Evolutionary conservation across 2,329 filamentous ascomycete species (phyloP), one percentile per base, ranked within the genome.

Genomic region (Aspergillus floridensis): DNA sequence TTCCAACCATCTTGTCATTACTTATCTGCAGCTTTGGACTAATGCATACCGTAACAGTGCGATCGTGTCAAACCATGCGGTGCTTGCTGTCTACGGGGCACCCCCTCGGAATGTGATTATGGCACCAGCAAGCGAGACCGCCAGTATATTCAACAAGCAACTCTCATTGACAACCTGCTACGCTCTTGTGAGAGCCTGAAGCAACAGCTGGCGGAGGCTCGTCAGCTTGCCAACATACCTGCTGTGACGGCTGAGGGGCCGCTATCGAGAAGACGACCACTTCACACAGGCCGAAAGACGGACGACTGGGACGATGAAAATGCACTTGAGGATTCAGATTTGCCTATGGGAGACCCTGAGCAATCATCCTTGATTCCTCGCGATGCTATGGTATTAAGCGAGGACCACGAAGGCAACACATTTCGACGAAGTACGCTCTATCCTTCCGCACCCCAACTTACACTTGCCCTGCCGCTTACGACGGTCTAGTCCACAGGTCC

Each of bases 21-120:
- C 21, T 16, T 16, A 31, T 32, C 31, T 32, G 53, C 32, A 38
- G 16, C 19, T 22, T 38, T 19, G 52, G 29, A 46, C 32, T 53
- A 54, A 53, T 26, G 26, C 51, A 21, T 19, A 29, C 24, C 44
- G 35, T 11, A 29, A 29, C 49, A 71, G 70, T 72, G 70, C 53
- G 70, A 72, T 54, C 64, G 70, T 29, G 68, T 71, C 29, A 72
- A 70, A 57, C 70, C 70, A 38, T 72, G 70, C 32, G 62, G 70
- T 48, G 67, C 70, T 22, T 72, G 70, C 46, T 72, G 70, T 59
- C 57, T 70, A 6, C 69, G 69, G 32, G 70, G 70, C 11, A 66
- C 66, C 1, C 70, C 70, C 14, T 69, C 66, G 12, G 69, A 71
- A 53, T 72, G 70, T 49, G 69, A 72, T 66, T 72, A 71, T 59